A percentile compares a stretch with the other conserved stretches of the same genome.
Conservation (phyloP, 768 basidiomycete species). For the Boletus rufocinnamomeus region DNA sequence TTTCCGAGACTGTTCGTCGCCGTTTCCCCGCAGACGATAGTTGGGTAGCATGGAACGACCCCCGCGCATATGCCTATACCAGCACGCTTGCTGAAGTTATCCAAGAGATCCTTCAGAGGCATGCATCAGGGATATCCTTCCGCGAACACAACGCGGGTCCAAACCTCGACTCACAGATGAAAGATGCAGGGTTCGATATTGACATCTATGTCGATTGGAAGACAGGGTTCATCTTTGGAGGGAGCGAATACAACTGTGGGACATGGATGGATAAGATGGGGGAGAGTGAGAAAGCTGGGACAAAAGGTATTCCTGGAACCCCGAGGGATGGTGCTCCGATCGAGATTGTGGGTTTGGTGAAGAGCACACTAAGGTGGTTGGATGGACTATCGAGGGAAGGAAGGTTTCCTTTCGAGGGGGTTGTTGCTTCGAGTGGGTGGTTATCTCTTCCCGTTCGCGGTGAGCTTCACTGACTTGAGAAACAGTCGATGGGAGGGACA, state of each 20-base stretch:
- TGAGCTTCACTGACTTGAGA: conserved; percentile 1
- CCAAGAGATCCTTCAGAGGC: conserved; percentile 94
- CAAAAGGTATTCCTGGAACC: conserved; percentile 93
- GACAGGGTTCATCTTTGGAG: conserved; percentile 88
- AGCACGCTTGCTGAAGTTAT: conserved; percentile 91
- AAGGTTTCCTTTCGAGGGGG: conserved; percentile 89
- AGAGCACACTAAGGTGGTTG: conserved; percentile 93
- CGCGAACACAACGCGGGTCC: conserved; percentile 96
- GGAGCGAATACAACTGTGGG: conserved; percentile 83
- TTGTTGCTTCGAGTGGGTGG: conserved; percentile 73
- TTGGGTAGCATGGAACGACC: conserved; percentile 92
- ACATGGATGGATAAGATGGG: conserved; percentile 99
- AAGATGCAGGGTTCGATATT: conserved; percentile 88
- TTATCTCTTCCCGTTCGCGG: neutral
- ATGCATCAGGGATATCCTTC: conserved; percentile 90
- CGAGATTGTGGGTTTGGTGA: conserved; percentile 91
- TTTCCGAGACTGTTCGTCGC: conserved; percentile 82
- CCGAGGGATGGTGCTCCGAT: conserved; percentile 95
- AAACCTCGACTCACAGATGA: conserved; percentile 98
- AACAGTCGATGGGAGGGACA: conserved; percentile 68
- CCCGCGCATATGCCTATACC: conserved; percentile 76
- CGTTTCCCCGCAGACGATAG: conserved; percentile 93
- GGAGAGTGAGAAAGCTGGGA: conserved; percentile 86
- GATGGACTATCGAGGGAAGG: conserved; percentile 61
- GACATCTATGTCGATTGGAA: conserved; percentile 94